A percentile compares a stretch with the other conserved stretches of the same genome.
These are phyloP conservation scores for Meyerozyma sp. DNA, from an alignment of 1,139 yeast species.

Conservation along the genomic window DNA sequence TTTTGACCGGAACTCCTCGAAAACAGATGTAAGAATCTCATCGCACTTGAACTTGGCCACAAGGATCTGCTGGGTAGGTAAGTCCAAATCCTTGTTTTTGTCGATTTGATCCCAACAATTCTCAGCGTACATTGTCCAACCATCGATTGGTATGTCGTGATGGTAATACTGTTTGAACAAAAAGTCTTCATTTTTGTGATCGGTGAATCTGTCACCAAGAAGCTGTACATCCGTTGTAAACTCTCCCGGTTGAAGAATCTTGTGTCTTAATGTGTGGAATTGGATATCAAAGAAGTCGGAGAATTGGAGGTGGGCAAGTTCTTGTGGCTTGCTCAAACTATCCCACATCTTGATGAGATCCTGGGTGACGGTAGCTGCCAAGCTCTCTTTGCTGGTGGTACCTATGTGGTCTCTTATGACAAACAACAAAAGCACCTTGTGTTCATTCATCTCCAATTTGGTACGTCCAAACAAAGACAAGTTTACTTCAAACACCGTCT, in stretches of 20 bases:
- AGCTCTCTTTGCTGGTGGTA: constrained; percentile 71
- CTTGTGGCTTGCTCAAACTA: constrained; percentile 66
- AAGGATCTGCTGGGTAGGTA: constrained; percentile 92
- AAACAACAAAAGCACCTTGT: constrained; percentile 73
- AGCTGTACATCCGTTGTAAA: constrained; percentile 59
- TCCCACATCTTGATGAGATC: constrained; percentile 81
- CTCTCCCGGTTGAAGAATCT: constrained; percentile 70
- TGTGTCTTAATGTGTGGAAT: constrained; percentile 82
- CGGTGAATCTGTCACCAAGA: constrained; percentile 59
- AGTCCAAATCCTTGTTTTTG: constrained; percentile 84
- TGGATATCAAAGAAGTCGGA: constrained; percentile 80
- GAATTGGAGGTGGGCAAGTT: constrained; percentile 47
- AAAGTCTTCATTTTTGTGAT: constrained; percentile 27
- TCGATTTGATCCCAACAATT: constrained; percentile 95
- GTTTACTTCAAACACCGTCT: constrained; percentile 95
- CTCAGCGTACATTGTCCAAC: constrained; percentile 90
- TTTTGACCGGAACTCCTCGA: constrained; percentile 38
- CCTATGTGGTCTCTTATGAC: constrained; percentile 93
- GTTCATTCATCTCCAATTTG: constrained; percentile 31
- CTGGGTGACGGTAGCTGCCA: constrained; percentile 59
- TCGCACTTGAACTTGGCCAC: constrained; percentile 95
- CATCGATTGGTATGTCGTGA: constrained; percentile 86
- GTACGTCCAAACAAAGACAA: constrained; percentile 64
- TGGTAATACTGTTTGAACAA: constrained; percentile 71
- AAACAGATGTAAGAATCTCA: constrained; percentile 61